A percentile compares a stretch with the other conserved stretches of the same genome.
Evolutionary conservation across 228 moss, liverwort and hornwort genomes (phyloP).

Genomic region (Sphagnum fallax): DNA sequence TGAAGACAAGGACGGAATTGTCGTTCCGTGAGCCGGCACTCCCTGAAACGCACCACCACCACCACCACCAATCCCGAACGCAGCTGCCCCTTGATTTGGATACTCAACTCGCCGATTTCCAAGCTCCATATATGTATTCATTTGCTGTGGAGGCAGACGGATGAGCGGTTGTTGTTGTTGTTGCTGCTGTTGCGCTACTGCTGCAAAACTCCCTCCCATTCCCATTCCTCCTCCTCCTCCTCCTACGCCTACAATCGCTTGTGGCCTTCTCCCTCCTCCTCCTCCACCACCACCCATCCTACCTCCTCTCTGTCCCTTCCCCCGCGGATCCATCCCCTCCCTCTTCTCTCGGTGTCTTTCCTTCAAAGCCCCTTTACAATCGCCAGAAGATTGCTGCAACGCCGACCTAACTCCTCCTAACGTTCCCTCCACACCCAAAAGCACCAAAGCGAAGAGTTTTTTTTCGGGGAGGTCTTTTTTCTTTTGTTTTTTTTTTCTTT

Average conservation of each 20-base stretch:
- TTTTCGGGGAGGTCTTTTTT: no score
- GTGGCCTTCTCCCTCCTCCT: background rate
- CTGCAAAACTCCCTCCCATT: no score
- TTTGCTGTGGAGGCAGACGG: background rate
- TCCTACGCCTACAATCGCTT: background rate
- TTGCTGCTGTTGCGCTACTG: background rate
- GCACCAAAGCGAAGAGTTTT: no score
- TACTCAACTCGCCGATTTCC: constrained; percentile 1
- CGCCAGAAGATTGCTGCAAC: no score
- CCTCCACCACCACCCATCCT: background rate
- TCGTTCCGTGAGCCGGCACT: background rate
- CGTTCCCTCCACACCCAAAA: no score
- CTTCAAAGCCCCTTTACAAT: no score
- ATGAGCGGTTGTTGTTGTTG: background rate
- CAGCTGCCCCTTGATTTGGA: background rate
- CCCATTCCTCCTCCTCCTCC: no score
- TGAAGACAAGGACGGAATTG: constrained; percentile 8
- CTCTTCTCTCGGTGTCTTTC: background rate
- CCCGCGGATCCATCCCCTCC: constrained; percentile 1
- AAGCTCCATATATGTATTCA: background rate
- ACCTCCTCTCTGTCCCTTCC: constrained; percentile 2
- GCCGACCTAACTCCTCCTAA: no score
- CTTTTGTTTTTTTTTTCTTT: no score
- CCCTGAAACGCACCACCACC: background rate
- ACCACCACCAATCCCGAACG: background rate